Evolutionary conservation across 805 yeast species (phyloP), one percentile per base, ranked within the genome.

Genomic region (Yarrowia sp.): DNA sequence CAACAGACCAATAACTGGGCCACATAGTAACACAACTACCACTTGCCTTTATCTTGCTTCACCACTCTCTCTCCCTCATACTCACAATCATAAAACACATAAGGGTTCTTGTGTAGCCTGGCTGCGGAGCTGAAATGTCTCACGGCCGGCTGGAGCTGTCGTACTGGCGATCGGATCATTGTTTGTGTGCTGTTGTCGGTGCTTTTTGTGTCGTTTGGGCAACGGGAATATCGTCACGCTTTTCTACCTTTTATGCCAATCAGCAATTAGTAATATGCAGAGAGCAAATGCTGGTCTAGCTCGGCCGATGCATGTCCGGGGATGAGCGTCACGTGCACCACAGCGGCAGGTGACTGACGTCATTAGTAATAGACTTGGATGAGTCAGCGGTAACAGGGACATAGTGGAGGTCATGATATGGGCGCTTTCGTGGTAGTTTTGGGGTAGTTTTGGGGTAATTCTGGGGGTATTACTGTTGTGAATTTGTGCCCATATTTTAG

Each of bases 81-180:
- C 71, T 65, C 62, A 67, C 70, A 64, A 32, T 71, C 73, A 46
- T 71, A 71, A 44, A 71, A 69, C 38, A 49, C 65, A 58, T 71
- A 71, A 8, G 70, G 72, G 44, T 71, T 71, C 51, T 67, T 70
- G 33, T 14, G 21, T 3, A 19, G 44, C 3, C 65, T 41, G 11
- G 61, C 46, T 1, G 35, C 24, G 7, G 44, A 4, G 35, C 36
- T 36, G 9, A 54, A 54, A 8, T 17, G 35, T 17, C 35, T 17
- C 8, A 9, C 35, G 4, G 28, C 14, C 22, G 22, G 22, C 22
- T n/a, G 22, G 7, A 26, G 3, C 8, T 43, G 49, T 41, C 24
- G 24, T 7, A 21, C 3, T 19, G 9, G 40, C 21, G 43, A 40
- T 41, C 46, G 8, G 28, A 41, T 12, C 46, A 41, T 41, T 19